Base-by-base conservation (phyloP, 1,139 yeast species). In the Kodamaea suecica region DNA sequence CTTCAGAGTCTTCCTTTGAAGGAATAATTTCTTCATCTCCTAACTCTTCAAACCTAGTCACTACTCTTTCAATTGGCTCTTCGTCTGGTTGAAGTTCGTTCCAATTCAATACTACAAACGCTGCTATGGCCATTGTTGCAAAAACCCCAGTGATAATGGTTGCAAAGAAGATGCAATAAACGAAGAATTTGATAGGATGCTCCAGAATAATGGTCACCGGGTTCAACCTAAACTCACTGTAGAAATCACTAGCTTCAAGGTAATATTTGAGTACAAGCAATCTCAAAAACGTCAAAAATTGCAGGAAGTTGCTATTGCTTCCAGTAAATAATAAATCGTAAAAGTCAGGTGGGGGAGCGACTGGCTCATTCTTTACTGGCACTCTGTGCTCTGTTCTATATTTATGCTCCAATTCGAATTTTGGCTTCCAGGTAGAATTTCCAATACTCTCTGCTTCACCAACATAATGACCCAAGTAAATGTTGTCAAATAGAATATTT, bases 401-500 rank as follows among this genome's bases (percentile, higher is more conserved):
- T 33, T 56, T 55, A 37, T 39, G 48, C 60, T 88, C 96, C 41
- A 80, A 52, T 19, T 65, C 68, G 32, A 62, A 61, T 64, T 88
- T 88, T 33, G 79, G 76, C 19, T 62, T 48, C 60, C 76, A 88
- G 0, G 97, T 87, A 12, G 63, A 57, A 55, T 88, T 88, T 16
- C 96, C 97, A 47, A 88, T 70, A 10, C 52, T 43, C 62, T 88
- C 96, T 6, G 97, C 97, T 53, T 88, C 96, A 17, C 62, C 67
- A 12, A 87, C 62, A 3, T 86, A 79, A 52, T 85, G 92, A 10
- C 97, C 97, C 43, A 90, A 56, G 56, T 87, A 88, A 38, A 88
- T 78, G 61, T 88, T 86, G 58, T 86, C 87, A 54, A 90, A 86
- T 52, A 85, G 49, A 33, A 86, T 75, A 35, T 82, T 76, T 30